These are phyloP conservation scores for Penicillium daleae DNA, from an alignment of 495 filamentous ascomycete genomes.

Conservation along the genomic window DNA sequence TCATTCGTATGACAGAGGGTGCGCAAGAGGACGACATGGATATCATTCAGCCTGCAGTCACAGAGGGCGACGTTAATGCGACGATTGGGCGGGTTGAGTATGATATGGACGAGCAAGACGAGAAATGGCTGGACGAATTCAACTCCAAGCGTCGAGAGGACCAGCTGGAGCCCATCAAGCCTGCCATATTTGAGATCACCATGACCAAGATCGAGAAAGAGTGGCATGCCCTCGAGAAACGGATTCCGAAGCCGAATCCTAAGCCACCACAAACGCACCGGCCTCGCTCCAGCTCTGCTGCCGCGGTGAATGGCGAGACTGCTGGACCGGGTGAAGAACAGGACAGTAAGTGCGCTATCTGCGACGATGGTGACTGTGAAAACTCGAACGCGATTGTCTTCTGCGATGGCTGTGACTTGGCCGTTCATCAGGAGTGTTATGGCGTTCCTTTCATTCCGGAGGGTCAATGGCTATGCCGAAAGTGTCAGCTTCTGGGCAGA, in stretches of 20 bases:
- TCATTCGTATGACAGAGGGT: constrained; percentile 78
- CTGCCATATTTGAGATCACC: constrained; percentile 92
- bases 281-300: constrained; percentile 87
- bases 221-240: constrained; percentile 94
- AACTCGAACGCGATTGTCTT: constrained; percentile 99
- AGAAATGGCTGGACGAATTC: constrained; percentile 87
- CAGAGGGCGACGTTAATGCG: constrained; percentile 64
- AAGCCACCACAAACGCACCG: constrained; percentile 93
- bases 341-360: constrained; percentile 96
- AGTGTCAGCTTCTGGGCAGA: constrained; percentile 92
- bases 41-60: constrained; percentile 56
- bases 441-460: constrained; percentile 98
- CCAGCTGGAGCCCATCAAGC: constrained; percentile 79
- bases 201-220: constrained; percentile 99
- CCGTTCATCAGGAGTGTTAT: constrained; percentile 99
- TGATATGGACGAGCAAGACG: constrained; percentile 99
- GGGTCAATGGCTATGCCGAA: constrained; percentile 97
- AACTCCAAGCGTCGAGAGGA: constrained; percentile 75
- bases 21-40: constrained; percentile 86
- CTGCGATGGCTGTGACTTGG: constrained; percentile 96
- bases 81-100: constrained; percentile 87
- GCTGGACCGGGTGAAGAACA: constrained; percentile 85
- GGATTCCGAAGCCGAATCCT: constrained; percentile 93
- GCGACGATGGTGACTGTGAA: constrained; percentile 97
- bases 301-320: constrained; percentile 87